Evolutionary conservation across 225 moss, liverwort and hornwort genomes (phyloP).

Genomic region (Rhytidiadelphus loreus): DNA sequence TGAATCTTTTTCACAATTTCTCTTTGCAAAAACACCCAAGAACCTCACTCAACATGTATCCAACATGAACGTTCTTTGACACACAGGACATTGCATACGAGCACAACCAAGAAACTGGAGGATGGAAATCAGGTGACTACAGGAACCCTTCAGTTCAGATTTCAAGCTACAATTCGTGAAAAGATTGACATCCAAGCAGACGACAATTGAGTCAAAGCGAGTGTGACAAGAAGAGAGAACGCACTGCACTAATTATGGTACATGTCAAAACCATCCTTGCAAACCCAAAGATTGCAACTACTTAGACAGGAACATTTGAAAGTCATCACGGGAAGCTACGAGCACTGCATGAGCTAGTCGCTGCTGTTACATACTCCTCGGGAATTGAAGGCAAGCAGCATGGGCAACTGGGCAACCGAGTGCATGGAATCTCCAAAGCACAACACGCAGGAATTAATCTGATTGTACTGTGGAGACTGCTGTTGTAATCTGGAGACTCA

Average conservation of each 20-base stretch:
- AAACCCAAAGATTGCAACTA: background rate
- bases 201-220: background rate
- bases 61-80: no score
- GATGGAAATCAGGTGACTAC: background rate
- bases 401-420: background rate
- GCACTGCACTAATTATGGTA: background rate
- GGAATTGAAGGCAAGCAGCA: background rate
- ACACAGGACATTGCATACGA: background rate
- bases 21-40: no score
- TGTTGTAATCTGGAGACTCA: background rate
- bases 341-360: background rate
- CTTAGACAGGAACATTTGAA: background rate
- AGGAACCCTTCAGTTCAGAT: background rate
- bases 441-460: background rate
- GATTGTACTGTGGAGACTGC: background rate
- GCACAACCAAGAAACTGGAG: background rate
- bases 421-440: background rate
- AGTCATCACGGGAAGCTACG: background rate
- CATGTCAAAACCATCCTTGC: background rate
- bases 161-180: background rate
- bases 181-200: background rate
- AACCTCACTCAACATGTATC: no score
- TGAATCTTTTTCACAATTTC: no score
- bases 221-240: background rate
- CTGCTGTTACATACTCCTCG: background rate